These are phyloP conservation scores for Zygosaccharomyces sapae DNA, from an alignment of 1,139 yeast species.

Conservation along the genomic window DNA sequence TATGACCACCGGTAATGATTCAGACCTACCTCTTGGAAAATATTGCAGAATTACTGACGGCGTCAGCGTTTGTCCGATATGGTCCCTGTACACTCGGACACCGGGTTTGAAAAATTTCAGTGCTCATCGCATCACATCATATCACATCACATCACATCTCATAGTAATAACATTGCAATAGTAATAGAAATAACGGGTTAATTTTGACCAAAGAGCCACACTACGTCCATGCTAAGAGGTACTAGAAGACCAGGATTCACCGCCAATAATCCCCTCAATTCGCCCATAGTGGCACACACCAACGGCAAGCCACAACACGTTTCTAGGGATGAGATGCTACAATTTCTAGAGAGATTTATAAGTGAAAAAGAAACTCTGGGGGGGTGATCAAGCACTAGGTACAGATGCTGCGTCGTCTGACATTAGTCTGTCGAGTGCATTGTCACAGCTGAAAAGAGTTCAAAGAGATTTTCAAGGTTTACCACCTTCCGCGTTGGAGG, in stretches of 20 bases:
- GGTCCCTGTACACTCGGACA: neutral
- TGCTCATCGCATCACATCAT: slow-evolving; percentile 23
- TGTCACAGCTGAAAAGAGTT: slow-evolving; percentile 61
- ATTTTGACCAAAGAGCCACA: too few species aligned
- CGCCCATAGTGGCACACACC: slow-evolving; percentile 46
- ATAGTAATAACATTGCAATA: slow-evolving; percentile 5
- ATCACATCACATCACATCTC: slow-evolving; percentile 28
- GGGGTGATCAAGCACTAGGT: slow-evolving; percentile 18
- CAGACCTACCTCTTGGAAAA: too few species aligned
- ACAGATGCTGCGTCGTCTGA: slow-evolving; percentile 16
- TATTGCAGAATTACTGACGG: neutral
- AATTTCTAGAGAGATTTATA: slow-evolving; percentile 44
- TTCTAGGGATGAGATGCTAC: slow-evolving; percentile 43
- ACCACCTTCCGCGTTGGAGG: slow-evolving; percentile 49
- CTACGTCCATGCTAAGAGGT: slow-evolving; percentile 30
- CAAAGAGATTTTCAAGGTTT: slow-evolving; percentile 72
- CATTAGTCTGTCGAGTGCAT: slow-evolving; percentile 37
- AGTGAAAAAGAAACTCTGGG: slow-evolving; percentile 30
- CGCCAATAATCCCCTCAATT: slow-evolving; percentile 45
- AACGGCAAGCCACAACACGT: slow-evolving; percentile 33
- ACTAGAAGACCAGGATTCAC: slow-evolving; percentile 39
- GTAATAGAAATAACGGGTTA: neutral
- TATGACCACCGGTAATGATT: too few species aligned
- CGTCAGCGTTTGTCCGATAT: neutral
- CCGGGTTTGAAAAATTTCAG: slow-evolving; percentile 4